phyloP scores from a whole-genome alignment of 331 rosid genomes.

The Cucumis variabilis region DNA sequence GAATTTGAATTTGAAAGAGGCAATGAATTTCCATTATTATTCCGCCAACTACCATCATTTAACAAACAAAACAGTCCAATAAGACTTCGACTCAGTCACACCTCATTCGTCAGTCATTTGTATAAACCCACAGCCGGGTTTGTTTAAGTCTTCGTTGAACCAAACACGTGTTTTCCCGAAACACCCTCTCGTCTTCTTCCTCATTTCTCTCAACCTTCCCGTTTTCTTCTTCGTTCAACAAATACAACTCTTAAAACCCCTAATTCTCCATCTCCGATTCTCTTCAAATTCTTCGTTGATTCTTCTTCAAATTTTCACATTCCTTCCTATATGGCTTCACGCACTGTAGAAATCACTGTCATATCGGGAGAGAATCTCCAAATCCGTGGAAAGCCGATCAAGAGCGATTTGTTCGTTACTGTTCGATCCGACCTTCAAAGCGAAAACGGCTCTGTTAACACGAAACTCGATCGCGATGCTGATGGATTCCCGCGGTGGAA shows the following conservation, averaged over 20 bases:
- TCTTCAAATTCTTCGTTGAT: not conserved
- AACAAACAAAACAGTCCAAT: not conserved
- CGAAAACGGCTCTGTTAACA: not conserved
- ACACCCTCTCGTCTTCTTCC: not conserved
- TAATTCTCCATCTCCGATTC: not conserved
- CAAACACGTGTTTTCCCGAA: conserved; percentile 19
- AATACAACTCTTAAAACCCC: not conserved
- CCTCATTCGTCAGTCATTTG: not conserved
- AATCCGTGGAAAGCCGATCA: conserved; percentile 39
- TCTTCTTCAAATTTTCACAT: not conserved
- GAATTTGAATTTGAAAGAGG: not conserved
- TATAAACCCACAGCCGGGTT: not conserved
- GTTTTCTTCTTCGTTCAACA: not conserved
- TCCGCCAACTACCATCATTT: not conserved
- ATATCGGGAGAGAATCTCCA: conserved; percentile 50
- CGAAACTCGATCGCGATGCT: conserved; percentile 40
- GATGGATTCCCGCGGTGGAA: conserved; percentile 50
- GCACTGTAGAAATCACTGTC: conserved; percentile 49
- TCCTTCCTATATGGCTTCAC: not conserved
- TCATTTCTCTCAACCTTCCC: conserved; percentile 14
- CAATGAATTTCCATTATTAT: not conserved
- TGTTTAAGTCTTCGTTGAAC: not conserved
- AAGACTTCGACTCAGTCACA: not conserved
- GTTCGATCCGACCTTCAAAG: conserved; percentile 29
- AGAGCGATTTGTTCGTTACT: conserved; percentile 39